Percentiles rank a stretch among this genome's conserved stretches.
Conservation (phyloP, 1,284 basidiomycete species). For the Cystobasidium slooffiae region DNA sequence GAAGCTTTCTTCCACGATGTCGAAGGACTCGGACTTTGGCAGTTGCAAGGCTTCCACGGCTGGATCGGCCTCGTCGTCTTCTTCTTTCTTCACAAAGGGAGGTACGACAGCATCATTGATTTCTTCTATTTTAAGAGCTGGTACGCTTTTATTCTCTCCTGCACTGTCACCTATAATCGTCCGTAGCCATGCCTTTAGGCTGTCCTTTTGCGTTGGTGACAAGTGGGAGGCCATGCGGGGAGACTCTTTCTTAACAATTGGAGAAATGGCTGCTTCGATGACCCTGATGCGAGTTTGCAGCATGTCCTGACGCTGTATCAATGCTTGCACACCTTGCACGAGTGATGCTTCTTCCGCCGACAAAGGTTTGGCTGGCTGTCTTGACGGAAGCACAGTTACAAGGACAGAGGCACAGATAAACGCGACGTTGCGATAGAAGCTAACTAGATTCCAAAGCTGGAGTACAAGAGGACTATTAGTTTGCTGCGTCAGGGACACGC, state of each 20-base stretch:
- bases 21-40: slow-evolving; percentile 19
- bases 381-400: slow-evolving; percentile 10
- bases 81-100: background rate
- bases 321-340: background rate
- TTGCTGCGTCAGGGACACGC: background rate
- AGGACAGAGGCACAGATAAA: slow-evolving; percentile 1
- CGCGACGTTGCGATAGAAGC: slow-evolving; percentile 17
- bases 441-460: slow-evolving; percentile 18
- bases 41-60: background rate
- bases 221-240: background rate
- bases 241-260: background rate
- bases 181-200: slow-evolving; percentile 21
- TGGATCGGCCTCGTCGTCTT: background rate
- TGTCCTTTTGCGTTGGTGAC: background rate
- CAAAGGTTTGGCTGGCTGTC: background rate
- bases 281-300: slow-evolving; percentile 30
- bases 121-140: background rate
- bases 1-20: background rate
- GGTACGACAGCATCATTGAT: background rate
- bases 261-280: slow-evolving; percentile 25
- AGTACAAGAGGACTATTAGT: background rate
- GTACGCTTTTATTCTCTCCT: background rate
- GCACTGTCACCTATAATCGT: background rate
- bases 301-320: slow-evolving; percentile 35
- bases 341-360: slow-evolving; percentile 4